Base-by-base conservation (phyloP, 495 filamentous ascomycete genomes). In the Lepidopterella palustris region DNA sequence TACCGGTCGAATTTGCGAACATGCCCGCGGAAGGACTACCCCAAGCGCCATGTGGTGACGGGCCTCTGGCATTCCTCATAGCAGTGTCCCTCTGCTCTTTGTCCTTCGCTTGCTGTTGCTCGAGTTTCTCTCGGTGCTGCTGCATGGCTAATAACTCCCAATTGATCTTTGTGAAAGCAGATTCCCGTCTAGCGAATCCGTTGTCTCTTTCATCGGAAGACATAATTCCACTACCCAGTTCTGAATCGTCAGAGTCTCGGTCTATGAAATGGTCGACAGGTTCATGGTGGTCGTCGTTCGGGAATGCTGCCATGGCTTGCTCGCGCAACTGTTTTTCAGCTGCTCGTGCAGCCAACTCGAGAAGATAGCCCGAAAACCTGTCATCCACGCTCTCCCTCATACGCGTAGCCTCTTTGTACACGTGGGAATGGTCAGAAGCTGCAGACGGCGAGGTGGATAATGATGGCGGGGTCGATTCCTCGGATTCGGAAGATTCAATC, bases 241-340 rank as follows among this genome's bases (percentile, higher is more conserved):
- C 73, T 6, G 66, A 70, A 8, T 79, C 76, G 39, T 80, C 74
- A 10, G 73, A 61, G 28, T 76, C 80, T 39, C 73, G 71, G 57
- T 83, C 79, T 50, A 84, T 76, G 63, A 80, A 86, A 67, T 86
- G 84, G 62, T 84, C 77, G 2, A 85, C 78, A 4, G 76, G 77
- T 59, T 87, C 81, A 62, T 87, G 80, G 24, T 76, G 72, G 61
- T 84, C 80, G 53, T 82, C 76, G 63, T 88, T 88, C 3, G 84
- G 84, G 60, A 85, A 89, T 6, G 84, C 87, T 23, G 84, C 86
- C 62, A 87, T 71, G 3, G 84, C 80, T 72, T 87, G 84, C 18
- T 89, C 86, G 45, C 79, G 77, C 39, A 88, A 65, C 68, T 92
- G 85, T 69, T 83, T 83, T 69, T 92, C 84, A 13, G 88, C 88